Evolutionary conservation across 1,284 basidiomycete species (phyloP), one percentile per base, ranked within the genome.

Genomic region (Microstroma glucosiphilum): DNA sequence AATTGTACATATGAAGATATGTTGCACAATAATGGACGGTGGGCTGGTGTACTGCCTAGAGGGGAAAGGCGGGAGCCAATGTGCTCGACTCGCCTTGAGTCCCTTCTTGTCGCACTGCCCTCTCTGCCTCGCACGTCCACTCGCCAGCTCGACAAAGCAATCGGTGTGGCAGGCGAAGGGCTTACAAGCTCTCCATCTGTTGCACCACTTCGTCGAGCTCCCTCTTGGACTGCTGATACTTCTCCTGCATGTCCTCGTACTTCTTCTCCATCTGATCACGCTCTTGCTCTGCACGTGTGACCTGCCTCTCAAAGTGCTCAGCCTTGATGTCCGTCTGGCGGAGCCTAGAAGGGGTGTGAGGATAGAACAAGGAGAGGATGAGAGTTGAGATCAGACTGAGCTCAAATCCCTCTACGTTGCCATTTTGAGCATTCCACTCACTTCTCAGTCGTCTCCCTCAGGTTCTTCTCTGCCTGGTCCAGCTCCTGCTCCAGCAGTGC

Each of bases 291-390:
- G 86, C 83, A 60, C 89, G 86, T 71, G 87, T 84, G 23, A 96
- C 87, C 79, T 96, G 91, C 60, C 93, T 87, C 82, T 97, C 94
- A 81, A 92, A 96, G 84, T 97, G 92, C 82, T 99, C 96, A 23
- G 96, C 93, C 84, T 97, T 97, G 82, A 98, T 89, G 80, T 99
- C 96, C 62, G 94, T 91, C 80, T 96, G 92, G 71, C 96, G 86
- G 73, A 99, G 85, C 81, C 93, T 97, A 76, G 41, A n/a, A 7
- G 2, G n/a, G 49, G 40, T 13, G 56, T 7, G 64, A 26, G 23
- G 25, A 1, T n/a, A 30, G 57, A 6, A 21, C 9, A 23, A 21
- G 8, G 12, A 19, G 26, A 25, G 6, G 57, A 15, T 55, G 37
- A 58, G 40, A 25, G 23, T 57, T 6, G 62, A 41, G 55, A 69